Base-by-base conservation (phyloP, 768 basidiomycete species). In the Russula griseocarnosa region DNA sequence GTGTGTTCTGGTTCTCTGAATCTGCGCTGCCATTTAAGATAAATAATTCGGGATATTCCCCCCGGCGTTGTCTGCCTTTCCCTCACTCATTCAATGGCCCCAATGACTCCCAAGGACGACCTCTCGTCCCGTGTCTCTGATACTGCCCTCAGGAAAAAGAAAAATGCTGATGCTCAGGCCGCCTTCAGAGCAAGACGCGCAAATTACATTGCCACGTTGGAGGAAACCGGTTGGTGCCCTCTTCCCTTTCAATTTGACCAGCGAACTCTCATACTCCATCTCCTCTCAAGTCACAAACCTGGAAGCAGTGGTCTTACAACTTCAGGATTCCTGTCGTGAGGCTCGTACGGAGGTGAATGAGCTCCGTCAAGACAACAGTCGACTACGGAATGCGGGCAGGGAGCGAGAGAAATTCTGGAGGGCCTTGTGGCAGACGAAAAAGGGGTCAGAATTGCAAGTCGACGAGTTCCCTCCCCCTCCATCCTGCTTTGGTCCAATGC, bases 101-200 rank as follows among this genome's bases (percentile, higher is more conserved):
- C 76, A 69, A 66, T 74, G 40, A 65, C 73, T 65, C 70, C 77
- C 55, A 76, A 74, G 61, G 73, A 75, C 73, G 71, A 73, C 70
- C 65, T 74, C 38, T 40, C 64, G 30, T 70, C 78, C 51, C 81
- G 81, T 66, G 73, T 86, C 73, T 80, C 86, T 68, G 87, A 89
- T 74, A 81, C 87, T 14, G 85, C 86, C 38, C 79, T 88, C 70
- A 79, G 90, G 67, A 91, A 90, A 78, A 90, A 90, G 80, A 93
- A 93, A 78, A 93, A 93, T 70, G 91, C 91, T 40, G 88, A 92
- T 72, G 91, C 91, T 3, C 91, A 93, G 76, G 90, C 91, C 59
- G 89, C 90, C 63, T 92, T 92, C 74, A 81, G 89, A 67, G 87
- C 87, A 55, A 77, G 89, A 68, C 82, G 91, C 68, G 89, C 88